Conservation (phyloP, 2,329 filamentous ascomycete genomes). For the Arthroderma sp. region DNA sequence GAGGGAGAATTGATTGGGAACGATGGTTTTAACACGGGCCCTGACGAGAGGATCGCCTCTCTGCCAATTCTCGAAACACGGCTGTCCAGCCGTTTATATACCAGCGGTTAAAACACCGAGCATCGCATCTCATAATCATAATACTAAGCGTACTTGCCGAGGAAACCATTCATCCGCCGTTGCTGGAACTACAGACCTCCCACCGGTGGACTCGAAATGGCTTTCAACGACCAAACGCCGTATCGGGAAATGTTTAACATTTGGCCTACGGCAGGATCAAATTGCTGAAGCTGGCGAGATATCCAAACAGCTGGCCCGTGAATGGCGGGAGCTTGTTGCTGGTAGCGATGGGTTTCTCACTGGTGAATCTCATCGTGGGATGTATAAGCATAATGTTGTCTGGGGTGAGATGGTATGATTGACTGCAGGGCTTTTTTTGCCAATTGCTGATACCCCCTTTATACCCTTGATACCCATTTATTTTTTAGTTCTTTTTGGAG, state of each 20-base stretch:
- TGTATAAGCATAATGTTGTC: slow-evolving; percentile 54
- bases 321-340: slow-evolving; percentile 61
- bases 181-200: slow-evolving; percentile 5
- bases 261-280: slow-evolving; percentile 52
- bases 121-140: not conserved
- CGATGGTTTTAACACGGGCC: too few species aligned
- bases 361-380: slow-evolving; percentile 44
- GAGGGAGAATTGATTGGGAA: too few species aligned
- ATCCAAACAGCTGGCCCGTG: slow-evolving; percentile 44
- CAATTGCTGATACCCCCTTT: not conserved
- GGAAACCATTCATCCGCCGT: slow-evolving; percentile 6
- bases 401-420: slow-evolving; percentile 73
- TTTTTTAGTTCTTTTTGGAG: not conserved
- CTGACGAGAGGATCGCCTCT: too few species aligned
- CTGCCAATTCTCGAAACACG: too few species aligned
- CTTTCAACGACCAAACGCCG: slow-evolving; percentile 53
- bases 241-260: slow-evolving; percentile 61
- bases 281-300: slow-evolving; percentile 45
- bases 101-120: not conserved
- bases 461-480: not conserved
- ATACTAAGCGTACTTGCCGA: slow-evolving; percentile 1
- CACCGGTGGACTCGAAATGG: slow-evolving; percentile 46
- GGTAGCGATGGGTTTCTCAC: slow-evolving; percentile 67
- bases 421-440: not conserved
- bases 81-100: too few species aligned